Conservation (phyloP, 2,329 filamentous ascomycete species). For the Zymoseptoria brevis region DNA sequence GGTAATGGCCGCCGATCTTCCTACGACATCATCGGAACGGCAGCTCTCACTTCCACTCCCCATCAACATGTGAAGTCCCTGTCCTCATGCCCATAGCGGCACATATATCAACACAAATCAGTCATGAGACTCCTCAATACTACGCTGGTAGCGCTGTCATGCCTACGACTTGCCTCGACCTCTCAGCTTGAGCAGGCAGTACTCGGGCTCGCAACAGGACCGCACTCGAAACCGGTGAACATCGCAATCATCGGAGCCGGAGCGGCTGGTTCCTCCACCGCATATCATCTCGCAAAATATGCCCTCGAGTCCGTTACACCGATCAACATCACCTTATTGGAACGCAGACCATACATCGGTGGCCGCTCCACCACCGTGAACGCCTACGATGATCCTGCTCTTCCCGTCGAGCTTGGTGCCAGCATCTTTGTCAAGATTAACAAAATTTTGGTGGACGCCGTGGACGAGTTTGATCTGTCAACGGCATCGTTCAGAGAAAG, state of each 20-base stretch:
- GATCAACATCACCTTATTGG: slow-evolving; percentile 80
- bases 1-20: background rate
- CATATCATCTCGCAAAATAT: slow-evolving; percentile 71
- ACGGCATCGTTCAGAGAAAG: slow-evolving; percentile 27
- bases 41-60: background rate
- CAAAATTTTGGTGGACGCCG: slow-evolving; percentile 69
- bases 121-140: slow-evolving; percentile 3
- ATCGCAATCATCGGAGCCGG: slow-evolving; percentile 55
- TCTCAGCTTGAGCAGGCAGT: slow-evolving; percentile 6
- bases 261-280: slow-evolving; percentile 76
- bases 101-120: background rate
- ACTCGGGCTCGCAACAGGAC: slow-evolving; percentile 3
- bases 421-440: slow-evolving; percentile 88
- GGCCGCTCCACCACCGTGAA: slow-evolving; percentile 81
- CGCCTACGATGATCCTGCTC: slow-evolving; percentile 57
- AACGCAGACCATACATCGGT: slow-evolving; percentile 68
- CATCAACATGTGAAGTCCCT: background rate
- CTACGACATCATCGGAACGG: background rate
- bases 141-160: background rate
- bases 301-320: slow-evolving; percentile 52
- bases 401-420: slow-evolving; percentile 77
- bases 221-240: slow-evolving; percentile 5
- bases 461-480: slow-evolving; percentile 60
- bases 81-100: background rate
- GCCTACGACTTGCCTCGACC: background rate